These are phyloP conservation scores for Fagus crenata DNA, from an alignment of 306 rosid genomes.

Conservation along the genomic window DNA sequence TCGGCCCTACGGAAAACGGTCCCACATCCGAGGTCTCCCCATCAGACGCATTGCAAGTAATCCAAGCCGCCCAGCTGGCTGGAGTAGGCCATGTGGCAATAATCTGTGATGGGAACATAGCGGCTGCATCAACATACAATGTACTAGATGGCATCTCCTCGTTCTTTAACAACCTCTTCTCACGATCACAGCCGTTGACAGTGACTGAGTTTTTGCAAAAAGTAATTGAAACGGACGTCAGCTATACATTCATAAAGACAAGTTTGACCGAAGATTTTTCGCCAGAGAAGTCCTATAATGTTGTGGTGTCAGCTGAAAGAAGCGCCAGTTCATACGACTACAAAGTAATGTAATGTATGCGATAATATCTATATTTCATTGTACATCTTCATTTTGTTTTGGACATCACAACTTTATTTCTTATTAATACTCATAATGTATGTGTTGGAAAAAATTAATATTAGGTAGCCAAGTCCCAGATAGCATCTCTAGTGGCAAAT, in stretches of 20 bases:
- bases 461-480: conserved; percentile 77
- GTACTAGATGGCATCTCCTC: conserved; percentile 83
- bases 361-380: conserved; percentile 43
- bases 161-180: conserved; percentile 77
- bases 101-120: conserved; percentile 52
- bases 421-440: neutral
- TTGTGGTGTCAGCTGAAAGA: conserved; percentile 81
- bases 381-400: neutral
- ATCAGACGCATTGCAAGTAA: conserved; percentile 69
- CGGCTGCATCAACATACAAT: conserved; percentile 60
- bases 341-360: conserved; percentile 99
- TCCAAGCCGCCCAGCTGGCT: conserved; percentile 81
- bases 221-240: conserved; percentile 63
- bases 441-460: conserved; percentile 17
- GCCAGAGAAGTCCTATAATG: conserved; percentile 60
- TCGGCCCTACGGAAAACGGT: conserved; percentile 69
- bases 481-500: conserved; percentile 79
- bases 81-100: conserved; percentile 90
- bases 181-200: conserved; percentile 58
- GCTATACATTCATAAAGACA: conserved; percentile 83
- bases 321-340: conserved; percentile 68
- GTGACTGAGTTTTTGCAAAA: conserved; percentile 67
- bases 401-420: neutral
- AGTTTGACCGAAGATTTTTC: conserved; percentile 76
- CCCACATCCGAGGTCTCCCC: conserved; percentile 64